A percentile compares a stretch with the other conserved stretches of the same genome.
These are phyloP conservation scores for Cyberlindnera nakhonratchasimensis DNA, from an alignment of 805 yeast species.

Conservation along the genomic window DNA sequence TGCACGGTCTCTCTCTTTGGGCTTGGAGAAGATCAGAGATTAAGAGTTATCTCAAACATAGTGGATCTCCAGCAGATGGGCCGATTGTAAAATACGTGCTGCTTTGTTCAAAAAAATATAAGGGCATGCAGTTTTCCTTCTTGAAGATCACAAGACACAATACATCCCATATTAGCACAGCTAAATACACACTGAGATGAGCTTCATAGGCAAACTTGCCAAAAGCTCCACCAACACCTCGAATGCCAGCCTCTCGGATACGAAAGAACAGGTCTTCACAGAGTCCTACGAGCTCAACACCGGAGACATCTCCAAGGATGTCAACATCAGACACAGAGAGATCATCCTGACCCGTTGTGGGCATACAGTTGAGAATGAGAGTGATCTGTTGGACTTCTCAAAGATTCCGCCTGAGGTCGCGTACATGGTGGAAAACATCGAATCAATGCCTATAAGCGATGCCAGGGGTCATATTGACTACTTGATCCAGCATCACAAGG, in stretches of 20 bases:
- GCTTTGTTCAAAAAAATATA: too few relatives aligned
- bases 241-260: conserved; percentile 1
- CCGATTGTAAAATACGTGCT: too few relatives aligned
- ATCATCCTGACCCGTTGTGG: conserved; percentile 13
- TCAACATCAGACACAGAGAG: conserved; percentile 13
- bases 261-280: conserved; percentile 1
- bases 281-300: conserved; percentile 10
- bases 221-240: conserved; percentile 9
- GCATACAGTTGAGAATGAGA: conserved; percentile 15
- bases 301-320: conserved; percentile 10
- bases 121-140: too few relatives aligned
- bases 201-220: conserved; percentile 1
- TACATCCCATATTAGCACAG: too few relatives aligned
- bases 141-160: too few relatives aligned
- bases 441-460: conserved; percentile 29
- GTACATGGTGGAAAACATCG: conserved; percentile 36
- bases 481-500: conserved; percentile 39
- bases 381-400: conserved; percentile 19
- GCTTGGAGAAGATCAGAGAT: too few relatives aligned
- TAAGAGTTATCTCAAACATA: too few relatives aligned
- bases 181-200: background rate
- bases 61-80: too few relatives aligned
- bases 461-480: conserved; percentile 28
- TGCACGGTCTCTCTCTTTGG: too few relatives aligned
- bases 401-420: conserved; percentile 21